Evolutionary conservation across 345 rosid genomes (phyloP).

Genomic region (Geranium brycei): DNA sequence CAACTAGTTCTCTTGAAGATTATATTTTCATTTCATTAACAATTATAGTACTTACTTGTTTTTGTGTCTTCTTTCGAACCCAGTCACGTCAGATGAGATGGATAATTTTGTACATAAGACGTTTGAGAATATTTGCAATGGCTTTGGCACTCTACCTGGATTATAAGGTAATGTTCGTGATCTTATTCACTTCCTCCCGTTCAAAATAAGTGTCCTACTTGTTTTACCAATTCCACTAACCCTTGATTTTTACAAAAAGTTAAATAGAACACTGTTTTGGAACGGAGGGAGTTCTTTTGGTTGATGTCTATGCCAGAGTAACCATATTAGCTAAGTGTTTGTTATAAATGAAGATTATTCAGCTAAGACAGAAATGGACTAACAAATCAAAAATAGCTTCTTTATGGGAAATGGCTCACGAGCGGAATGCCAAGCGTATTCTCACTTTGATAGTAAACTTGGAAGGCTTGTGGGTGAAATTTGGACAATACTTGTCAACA

Average conservation of each 20-base stretch:
- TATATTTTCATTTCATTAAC: no score
- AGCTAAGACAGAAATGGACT: constrained; percentile 69
- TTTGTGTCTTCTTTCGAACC: not conserved
- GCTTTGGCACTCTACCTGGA: constrained; percentile 69
- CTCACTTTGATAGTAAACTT: constrained; percentile 54
- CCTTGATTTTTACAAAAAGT: no score
- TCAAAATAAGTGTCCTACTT: not conserved
- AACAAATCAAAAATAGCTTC: constrained; percentile 35
- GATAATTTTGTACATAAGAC: constrained; percentile 61
- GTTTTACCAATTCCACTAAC: not conserved
- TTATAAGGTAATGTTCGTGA: constrained; percentile 53
- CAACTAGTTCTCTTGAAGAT: no score
- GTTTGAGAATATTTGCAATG: constrained; percentile 54
- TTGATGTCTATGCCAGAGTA: not conserved
- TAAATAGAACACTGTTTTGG: no score
- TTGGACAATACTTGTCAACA: constrained; percentile 88
- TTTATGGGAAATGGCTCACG: constrained; percentile 75
- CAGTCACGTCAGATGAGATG: constrained; percentile 38
- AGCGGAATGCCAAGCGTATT: constrained; percentile 76
- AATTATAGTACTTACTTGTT: no score
- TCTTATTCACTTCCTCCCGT: constrained; percentile 1
- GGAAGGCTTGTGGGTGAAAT: constrained; percentile 91
- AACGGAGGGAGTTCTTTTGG: no score
- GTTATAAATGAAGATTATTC: constrained; percentile 37
- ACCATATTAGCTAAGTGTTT: not conserved